Base-by-base conservation (phyloP, 208 protist genomes). In the Wallacemonas sp. region DNA sequence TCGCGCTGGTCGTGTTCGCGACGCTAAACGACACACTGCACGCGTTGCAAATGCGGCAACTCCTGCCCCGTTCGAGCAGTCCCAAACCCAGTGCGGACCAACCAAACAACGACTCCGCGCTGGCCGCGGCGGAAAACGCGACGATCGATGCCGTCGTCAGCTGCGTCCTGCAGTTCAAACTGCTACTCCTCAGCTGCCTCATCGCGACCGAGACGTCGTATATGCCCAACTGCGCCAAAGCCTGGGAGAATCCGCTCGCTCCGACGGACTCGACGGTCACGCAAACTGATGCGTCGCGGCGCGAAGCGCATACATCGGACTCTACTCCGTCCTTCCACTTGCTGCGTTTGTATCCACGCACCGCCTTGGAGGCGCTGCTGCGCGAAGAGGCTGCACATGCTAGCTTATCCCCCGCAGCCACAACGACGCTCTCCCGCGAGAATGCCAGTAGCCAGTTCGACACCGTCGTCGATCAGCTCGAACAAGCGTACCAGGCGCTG, bases 21-120 rank as follows among this genome's bases (percentile, higher is more conserved):
- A 64, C 56, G n/a, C 36, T 91, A 0, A 91, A 91, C 68, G 81
- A 87, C 27, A 61, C 78, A 6, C 38, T 91, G 34, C 78, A 74
- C 44, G 79, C 85, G 56, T 76, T 84, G 12, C 79, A 91, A 55
- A 65, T 80, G 47, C 76, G 78, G n/a, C 74, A 78, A 32, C 58
- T 85, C 11, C 36, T 36, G 19, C 3, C 47, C 3, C 24, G 24
- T 6, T 11, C 4, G 21, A 23, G 30, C 9, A 55, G 47, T 21
- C 11, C 4, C 12, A 46, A 63, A 11, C 3, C 34, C 14, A 23
- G 5, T 48, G 26, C n/a, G 46, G 24, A 11, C 44, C 9, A 58
- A 29, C 8, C 4, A 2, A 4, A 5, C 29, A 32, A 12, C n/a
- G 36, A 3, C 9, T 16, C 56, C 34, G 6, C 9, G 21, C 34